Evolutionary conservation across 345 rosid species (phyloP), one percentile per base, ranked within the genome.

Genomic region (Moricandia arvensis): DNA sequence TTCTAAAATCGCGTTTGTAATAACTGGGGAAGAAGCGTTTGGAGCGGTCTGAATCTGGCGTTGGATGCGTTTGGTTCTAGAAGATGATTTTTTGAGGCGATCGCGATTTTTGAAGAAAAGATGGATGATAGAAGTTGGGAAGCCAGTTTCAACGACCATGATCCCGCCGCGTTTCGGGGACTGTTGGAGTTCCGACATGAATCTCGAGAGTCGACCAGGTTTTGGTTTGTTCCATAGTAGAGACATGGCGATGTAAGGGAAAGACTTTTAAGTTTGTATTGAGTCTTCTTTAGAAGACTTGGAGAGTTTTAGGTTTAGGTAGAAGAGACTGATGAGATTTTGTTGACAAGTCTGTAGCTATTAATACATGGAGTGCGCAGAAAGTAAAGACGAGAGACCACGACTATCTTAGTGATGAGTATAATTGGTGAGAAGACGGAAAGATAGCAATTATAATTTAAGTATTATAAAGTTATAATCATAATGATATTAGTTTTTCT

Each of bases 91-190:
- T 53, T 80, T 85, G 12, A 91, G 73, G 12, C 91, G 85, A 75
- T 89, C 90, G 9, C 86, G 89, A 71, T 94, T 90, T 85, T 94
- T 90, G 66, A 85, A 85, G 74, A 94, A 89, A 15, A 94, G 90
- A 75, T 91, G 96, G 72, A 91, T 72, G 2, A 91, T 84, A 63
- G 94, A 93, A 31, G 94, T 80, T 8, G 99, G 96, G 72, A 91
- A 96, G 7, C 98, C 99, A 16, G 98, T 89, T 80, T 91, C 83
- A 2, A 91, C 91, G 49, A 91, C 85, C 13, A 91, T 82, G 4
- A 94, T 90, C 7, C 84, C 84, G 12, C 88, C 85, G 54, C 68
- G 86, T 79, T 85, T 90, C 1, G 91, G 82, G 0, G 93, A 79
- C 8, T 82, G 62, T 31, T 86, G 96, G 75, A 91, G 84, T 74